Conservation (phyloP, 2,329 filamentous ascomycete species). For the Fonsecaea nubica region DNA sequence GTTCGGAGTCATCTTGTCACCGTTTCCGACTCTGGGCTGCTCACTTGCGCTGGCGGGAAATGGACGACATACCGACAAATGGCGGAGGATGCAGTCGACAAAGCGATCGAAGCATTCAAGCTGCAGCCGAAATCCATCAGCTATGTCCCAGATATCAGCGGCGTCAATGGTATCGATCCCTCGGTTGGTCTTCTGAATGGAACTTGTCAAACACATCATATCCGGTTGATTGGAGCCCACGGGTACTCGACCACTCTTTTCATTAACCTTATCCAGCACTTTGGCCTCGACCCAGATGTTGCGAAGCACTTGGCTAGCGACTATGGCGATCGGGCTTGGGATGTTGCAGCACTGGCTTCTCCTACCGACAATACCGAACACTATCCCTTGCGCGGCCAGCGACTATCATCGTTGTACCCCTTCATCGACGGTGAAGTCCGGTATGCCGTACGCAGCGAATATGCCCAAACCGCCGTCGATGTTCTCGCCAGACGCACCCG, state of each 20-base stretch:
- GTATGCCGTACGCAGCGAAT: constrained; percentile 86
- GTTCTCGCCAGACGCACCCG: constrained; percentile 84
- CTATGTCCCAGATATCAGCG: constrained; percentile 37
- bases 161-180: constrained; percentile 39
- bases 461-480: constrained; percentile 88
- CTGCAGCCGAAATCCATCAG: constrained; percentile 34
- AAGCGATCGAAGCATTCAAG: constrained; percentile 46
- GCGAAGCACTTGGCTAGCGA: constrained; percentile 85
- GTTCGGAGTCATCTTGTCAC: constrained; percentile 86
- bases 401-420: constrained; percentile 82
- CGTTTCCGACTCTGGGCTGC: constrained; percentile 76
- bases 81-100: constrained; percentile 87
- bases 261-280: constrained; percentile 94
- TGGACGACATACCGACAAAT: constrained; percentile 95
- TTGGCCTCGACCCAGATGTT: constrained; percentile 87
- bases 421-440: constrained; percentile 92
- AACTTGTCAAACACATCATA: constrained; percentile 80
- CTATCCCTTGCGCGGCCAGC: constrained; percentile 82
- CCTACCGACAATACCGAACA: constrained; percentile 71
- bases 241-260: constrained; percentile 89
- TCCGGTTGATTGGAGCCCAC: constrained; percentile 81
- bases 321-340: constrained; percentile 93
- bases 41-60: constrained; percentile 87
- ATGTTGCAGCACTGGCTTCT: constrained; percentile 79
- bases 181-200: constrained; percentile 58